Evolutionary conservation across 768 basidiomycete species (phyloP).

Genomic region (Kwoniella europaea): DNA sequence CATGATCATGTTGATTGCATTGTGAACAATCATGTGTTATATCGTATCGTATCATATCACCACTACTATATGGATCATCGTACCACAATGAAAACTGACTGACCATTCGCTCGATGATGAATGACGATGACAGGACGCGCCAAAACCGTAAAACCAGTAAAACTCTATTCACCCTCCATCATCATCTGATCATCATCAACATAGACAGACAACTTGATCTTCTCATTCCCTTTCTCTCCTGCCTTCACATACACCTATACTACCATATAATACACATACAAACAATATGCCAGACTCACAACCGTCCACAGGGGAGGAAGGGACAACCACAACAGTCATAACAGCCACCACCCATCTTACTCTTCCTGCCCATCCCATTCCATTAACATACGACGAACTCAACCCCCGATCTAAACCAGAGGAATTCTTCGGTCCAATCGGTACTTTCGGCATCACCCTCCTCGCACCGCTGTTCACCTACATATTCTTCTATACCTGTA

Average conservation of each 20-base stretch:
- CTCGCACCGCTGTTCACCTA: slow-evolving; percentile 51
- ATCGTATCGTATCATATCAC: background rate
- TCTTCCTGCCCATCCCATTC: slow-evolving; percentile 49
- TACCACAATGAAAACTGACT: slow-evolving; percentile 4
- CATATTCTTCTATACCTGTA: slow-evolving; percentile 53
- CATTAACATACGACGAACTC: slow-evolving; percentile 52
- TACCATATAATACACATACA: background rate
- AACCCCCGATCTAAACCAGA: slow-evolving; percentile 46
- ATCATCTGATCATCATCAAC: background rate
- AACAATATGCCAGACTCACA: slow-evolving; percentile 9
- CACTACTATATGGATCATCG: slow-evolving; percentile 1
- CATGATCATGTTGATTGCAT: background rate
- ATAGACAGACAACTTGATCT: background rate
- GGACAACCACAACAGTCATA: slow-evolving; percentile 47
- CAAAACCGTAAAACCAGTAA: background rate
- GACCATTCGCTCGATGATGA: slow-evolving; percentile 3
- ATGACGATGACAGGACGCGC: background rate
- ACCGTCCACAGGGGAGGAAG: slow-evolving; percentile 25
- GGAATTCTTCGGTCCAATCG: slow-evolving; percentile 57
- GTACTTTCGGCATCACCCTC: slow-evolving; percentile 42
- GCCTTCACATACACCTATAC: background rate
- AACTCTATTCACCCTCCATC: background rate
- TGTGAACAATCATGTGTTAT: background rate
- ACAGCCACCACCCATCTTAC: slow-evolving; percentile 52
- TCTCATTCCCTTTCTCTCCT: background rate